These are phyloP conservation scores for Cladorrhinum samala DNA, from an alignment of 495 filamentous ascomycete genomes.

Conservation along the genomic window DNA sequence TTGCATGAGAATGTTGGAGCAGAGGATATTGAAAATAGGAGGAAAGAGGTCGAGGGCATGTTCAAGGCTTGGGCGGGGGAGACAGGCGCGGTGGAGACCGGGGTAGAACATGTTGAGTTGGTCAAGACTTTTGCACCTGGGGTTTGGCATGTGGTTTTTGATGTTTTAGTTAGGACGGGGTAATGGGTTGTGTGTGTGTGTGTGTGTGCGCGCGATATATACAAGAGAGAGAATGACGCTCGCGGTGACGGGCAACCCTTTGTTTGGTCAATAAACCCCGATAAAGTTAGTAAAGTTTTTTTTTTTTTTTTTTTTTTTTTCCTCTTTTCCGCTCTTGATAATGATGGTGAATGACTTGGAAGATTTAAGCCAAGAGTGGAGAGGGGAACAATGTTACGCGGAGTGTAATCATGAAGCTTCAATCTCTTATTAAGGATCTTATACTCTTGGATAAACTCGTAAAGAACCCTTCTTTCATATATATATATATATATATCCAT, in stretches of 20 bases:
- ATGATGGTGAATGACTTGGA: too few species aligned
- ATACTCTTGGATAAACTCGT: neutral
- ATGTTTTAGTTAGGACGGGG: constrained; percentile 51
- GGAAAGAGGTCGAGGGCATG: constrained; percentile 36
- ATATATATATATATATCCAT: neutral
- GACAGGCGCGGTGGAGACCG: constrained; percentile 23
- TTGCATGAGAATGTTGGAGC: constrained; percentile 79
- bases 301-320: too few species aligned
- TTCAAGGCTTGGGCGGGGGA: constrained; percentile 27
- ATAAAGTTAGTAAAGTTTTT: too few species aligned
- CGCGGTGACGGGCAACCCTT: too few species aligned
- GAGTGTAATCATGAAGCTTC: too few species aligned
- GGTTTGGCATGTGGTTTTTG: constrained; percentile 83
- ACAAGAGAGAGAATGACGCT: too few species aligned
- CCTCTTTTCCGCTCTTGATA: too few species aligned
- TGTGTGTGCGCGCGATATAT: too few species aligned
- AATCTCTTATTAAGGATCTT: constrained; percentile 1
- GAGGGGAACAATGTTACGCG: too few species aligned
- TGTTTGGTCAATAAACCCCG: too few species aligned
- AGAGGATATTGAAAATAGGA: constrained; percentile 53
- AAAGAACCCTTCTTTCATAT: neutral
- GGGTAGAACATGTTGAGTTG: constrained; percentile 64
- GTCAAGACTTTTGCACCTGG: constrained; percentile 93
- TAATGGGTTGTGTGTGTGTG: too few species aligned
- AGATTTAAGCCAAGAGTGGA: too few species aligned